These are phyloP conservation scores for Kwoniella newhampshirensis DNA, from an alignment of 768 basidiomycete species.

Conservation along the genomic window DNA sequence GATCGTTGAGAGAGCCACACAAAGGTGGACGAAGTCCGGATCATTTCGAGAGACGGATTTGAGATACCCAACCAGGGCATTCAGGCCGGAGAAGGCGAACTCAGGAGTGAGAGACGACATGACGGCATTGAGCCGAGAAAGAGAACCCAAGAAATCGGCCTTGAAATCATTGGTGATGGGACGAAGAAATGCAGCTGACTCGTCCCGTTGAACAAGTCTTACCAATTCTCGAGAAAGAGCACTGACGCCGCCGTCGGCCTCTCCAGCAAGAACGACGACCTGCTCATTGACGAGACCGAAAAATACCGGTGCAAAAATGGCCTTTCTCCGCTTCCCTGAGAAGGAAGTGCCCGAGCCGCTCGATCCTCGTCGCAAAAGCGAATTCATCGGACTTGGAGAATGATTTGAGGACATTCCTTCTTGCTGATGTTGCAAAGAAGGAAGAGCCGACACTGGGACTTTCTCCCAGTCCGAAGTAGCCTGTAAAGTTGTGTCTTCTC, in stretches of 20 bases:
- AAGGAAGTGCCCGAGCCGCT: slow-evolving; percentile 22
- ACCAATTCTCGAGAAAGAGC: slow-evolving; percentile 25
- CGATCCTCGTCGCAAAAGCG: slow-evolving; percentile 20
- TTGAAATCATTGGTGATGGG: slow-evolving; percentile 26
- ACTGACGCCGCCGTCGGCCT: slow-evolving; percentile 11
- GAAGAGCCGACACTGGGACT: slow-evolving; percentile 32
- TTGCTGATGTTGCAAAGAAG: slow-evolving; percentile 27
- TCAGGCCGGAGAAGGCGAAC: slow-evolving; percentile 37
- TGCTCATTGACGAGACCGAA: slow-evolving; percentile 24
- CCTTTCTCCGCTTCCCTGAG: slow-evolving; percentile 15
- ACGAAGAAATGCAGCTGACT: slow-evolving; percentile 25
- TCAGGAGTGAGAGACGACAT: slow-evolving; percentile 20
- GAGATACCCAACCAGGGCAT: slow-evolving; percentile 36
- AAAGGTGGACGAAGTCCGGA: slow-evolving; percentile 16
- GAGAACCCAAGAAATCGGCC: slow-evolving; percentile 18
- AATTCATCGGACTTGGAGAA: slow-evolving; percentile 18
- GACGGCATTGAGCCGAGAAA: slow-evolving; percentile 27
- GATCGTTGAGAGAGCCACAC: slow-evolving; percentile 26
- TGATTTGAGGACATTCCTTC: slow-evolving; percentile 1
- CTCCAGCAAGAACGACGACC: slow-evolving; percentile 17
- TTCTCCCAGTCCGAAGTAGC: slow-evolving; percentile 25
- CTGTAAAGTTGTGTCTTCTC: slow-evolving; percentile 24
- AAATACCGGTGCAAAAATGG: slow-evolving; percentile 35
- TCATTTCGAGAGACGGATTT: slow-evolving; percentile 22
- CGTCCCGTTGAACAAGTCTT: slow-evolving; percentile 34